Base-by-base conservation (phyloP, 371 early-diverging fungal genomes). In the Syncephalastrum contaminatum region DNA sequence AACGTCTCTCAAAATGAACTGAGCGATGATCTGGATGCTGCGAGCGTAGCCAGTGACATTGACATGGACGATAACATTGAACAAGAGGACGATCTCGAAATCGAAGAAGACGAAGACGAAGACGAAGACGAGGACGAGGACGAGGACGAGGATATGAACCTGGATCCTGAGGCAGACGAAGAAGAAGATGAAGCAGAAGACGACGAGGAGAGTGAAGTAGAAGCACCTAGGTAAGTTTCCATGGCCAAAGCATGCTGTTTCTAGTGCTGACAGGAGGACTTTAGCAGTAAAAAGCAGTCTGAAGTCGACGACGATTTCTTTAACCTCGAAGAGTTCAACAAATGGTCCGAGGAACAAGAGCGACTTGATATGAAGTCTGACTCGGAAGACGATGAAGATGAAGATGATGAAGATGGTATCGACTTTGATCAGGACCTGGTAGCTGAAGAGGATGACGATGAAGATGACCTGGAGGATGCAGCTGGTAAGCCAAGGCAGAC, bases 261-360 rank as follows among this genome's bases (percentile, higher is more conserved):
- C 2, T 10, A 10, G 12, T 2, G 10, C 12, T 30, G 10, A 46
- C 25, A 39, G 10, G 10, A 15, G 15, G 13, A 15, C 36, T 16
- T 50, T 52, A 65, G 63, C 36, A 41, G 56, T 12, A 62, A 51
- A 47, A 69, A 70, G 36, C 56, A 54, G 18, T 81, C 83, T 8
- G 86, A 84, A 59, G 79, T 87, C 0, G 85, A 87, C 50, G 88
- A 87, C 57, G 84, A 83, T 14, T 87, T 87, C 48, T 87, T 87
- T 59, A 77, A 82, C 48, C 54, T 87, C 44, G 77, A 78, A 0
- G 75, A 78, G 51, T 85, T 85, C 59, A 85, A 85, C 49, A 70
- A 77, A 41, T 77, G 83, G 82, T 81, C 85, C 6, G 85, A 85
- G 53, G 73, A 82, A 60, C 82, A 81, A 60, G 85, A 85, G 60